A percentile compares a stretch with the other conserved stretches of the same genome.
Evolutionary conservation across 345 rosid genomes (phyloP).

Genomic region (Rhodamnia rubescens): DNA sequence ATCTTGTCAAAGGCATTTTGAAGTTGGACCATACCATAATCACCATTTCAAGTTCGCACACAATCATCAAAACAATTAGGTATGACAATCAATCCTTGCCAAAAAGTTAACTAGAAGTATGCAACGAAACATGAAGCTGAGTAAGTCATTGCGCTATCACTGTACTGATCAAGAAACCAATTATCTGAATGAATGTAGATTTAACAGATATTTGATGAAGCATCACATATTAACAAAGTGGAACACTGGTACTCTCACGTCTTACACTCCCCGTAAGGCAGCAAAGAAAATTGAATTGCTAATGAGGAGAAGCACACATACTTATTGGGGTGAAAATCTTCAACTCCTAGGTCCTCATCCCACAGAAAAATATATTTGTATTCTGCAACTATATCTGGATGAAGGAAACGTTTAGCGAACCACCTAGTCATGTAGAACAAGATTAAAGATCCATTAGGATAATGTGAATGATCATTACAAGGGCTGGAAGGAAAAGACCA

Average conservation of each 20-base stretch:
- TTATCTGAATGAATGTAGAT: background rate
- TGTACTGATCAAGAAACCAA: background rate
- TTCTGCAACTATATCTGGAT: constrained; percentile 55
- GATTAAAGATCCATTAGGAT: background rate
- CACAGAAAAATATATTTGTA: constrained; percentile 53
- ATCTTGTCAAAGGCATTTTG: background rate
- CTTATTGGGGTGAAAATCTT: constrained; percentile 43
- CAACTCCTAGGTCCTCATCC: constrained; percentile 80
- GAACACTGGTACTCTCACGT: background rate
- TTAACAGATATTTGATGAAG: background rate
- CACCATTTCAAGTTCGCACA: background rate
- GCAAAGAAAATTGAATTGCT: background rate
- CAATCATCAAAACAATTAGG: background rate
- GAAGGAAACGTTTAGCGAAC: constrained; percentile 80
- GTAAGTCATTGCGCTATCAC: background rate
- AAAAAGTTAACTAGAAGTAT: background rate
- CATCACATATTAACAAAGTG: background rate
- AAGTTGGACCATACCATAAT: background rate
- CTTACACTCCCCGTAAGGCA: background rate
- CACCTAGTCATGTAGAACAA: constrained; percentile 30
- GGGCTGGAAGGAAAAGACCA: background rate
- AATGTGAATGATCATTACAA: background rate
- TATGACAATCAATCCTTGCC: background rate
- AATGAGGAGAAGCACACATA: constrained; percentile 5
- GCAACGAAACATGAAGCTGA: background rate